Percentiles rank a stretch among this genome's conserved stretches.
phyloP scores from a whole-genome alignment of 192 early-diverging fungal genomes.

The Dispira simplex region DNA sequence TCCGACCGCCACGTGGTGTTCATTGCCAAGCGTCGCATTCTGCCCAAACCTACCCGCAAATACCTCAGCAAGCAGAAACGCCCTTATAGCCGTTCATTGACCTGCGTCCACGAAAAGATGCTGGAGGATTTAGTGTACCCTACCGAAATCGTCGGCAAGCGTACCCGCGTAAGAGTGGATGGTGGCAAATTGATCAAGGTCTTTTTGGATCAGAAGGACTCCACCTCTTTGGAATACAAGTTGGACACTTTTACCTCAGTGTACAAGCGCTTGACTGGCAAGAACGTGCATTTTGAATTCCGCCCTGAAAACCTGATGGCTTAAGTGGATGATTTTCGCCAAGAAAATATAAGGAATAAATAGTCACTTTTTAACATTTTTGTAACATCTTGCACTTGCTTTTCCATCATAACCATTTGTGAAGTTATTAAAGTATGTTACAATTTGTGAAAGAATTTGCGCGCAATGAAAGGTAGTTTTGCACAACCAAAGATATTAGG shows the following conservation, averaged over 20 bases:
- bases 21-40: conserved; percentile 86
- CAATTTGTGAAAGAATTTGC: no score
- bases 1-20: conserved; percentile 97
- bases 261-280: conserved; percentile 92
- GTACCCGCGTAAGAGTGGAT: conserved; percentile 91
- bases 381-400: no score
- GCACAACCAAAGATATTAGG: no score
- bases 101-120: conserved; percentile 90
- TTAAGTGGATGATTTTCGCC: no score
- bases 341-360: no score
- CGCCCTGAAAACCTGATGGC: conserved; percentile 11
- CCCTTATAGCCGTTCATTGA: conserved; percentile 92
- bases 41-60: conserved; percentile 81
- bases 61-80: conserved; percentile 83
- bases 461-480: no score
- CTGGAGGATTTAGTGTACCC: conserved; percentile 97
- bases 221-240: conserved; percentile 96
- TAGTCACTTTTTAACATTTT: no score
- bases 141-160: conserved; percentile 98
- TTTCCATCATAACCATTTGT: no score
- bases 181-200: conserved; percentile 91
- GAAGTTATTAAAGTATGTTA: no score
- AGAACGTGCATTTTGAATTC: conserved; percentile 99
- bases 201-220: conserved; percentile 95
- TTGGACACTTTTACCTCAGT: conserved; percentile 92